Conservation (phyloP, 495 filamentous ascomycete genomes). For the Melanomma pulvis-pyrius region DNA sequence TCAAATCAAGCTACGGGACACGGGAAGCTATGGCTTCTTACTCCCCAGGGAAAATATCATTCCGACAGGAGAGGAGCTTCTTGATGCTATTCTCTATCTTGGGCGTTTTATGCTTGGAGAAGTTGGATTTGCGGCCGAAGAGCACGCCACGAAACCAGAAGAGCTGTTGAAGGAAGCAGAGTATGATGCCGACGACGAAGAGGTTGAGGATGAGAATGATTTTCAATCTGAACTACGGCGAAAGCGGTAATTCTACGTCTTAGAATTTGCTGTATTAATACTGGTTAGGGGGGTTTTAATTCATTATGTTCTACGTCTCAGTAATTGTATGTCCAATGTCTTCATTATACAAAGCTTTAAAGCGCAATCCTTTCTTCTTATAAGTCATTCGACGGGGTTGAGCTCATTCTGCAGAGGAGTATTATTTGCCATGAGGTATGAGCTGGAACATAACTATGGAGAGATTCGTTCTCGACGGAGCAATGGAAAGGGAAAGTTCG, state of each 20-base stretch:
- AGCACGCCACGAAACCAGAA: background rate
- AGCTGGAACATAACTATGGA: background rate
- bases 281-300: constrained; percentile 1
- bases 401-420: too few relatives aligned
- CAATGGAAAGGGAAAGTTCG: background rate
- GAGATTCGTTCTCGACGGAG: background rate
- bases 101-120: constrained; percentile 73
- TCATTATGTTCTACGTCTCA: background rate
- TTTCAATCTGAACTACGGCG: constrained; percentile 6
- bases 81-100: constrained; percentile 78
- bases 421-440: background rate
- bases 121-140: constrained; percentile 30
- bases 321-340: background rate
- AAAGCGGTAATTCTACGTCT: constrained; percentile 14
- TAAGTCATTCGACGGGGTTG: too few relatives aligned
- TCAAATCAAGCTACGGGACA: constrained; percentile 94
- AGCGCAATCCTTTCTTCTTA: too few relatives aligned
- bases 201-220: constrained; percentile 1
- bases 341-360: background rate
- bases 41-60: constrained; percentile 85
- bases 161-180: background rate
- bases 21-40: constrained; percentile 91
- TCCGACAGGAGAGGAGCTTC: constrained; percentile 84
- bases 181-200: background rate
- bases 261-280: constrained; percentile 6